Conservation (phyloP, 1,284 basidiomycete species). For the Xanthoconium separans region DNA sequence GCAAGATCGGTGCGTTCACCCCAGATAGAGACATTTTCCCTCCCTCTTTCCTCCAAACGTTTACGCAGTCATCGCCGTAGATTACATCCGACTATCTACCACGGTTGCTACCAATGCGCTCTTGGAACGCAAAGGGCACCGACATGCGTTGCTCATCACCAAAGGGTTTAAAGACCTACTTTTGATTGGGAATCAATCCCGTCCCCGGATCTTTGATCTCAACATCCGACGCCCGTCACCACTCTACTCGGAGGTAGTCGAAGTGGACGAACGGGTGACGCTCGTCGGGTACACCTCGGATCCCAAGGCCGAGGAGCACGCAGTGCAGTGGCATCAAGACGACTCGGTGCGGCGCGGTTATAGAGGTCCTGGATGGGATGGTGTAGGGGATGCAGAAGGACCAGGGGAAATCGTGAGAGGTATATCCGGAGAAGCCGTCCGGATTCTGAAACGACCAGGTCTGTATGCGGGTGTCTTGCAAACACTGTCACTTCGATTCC, state of each 20-base stretch:
- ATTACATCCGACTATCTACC: constrained; percentile 90
- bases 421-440: constrained; percentile 88
- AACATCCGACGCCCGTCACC: constrained; percentile 80
- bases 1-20: constrained; percentile 70
- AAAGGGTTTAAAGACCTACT: constrained; percentile 91
- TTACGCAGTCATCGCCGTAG: constrained; percentile 38
- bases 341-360: constrained; percentile 72
- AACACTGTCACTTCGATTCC: background rate
- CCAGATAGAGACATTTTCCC: background rate
- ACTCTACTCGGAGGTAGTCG: constrained; percentile 80
- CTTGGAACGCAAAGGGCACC: constrained; percentile 90
- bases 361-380: constrained; percentile 73
- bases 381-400: constrained; percentile 63
- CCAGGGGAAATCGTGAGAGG: constrained; percentile 80
- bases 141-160: constrained; percentile 90
- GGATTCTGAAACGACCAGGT: constrained; percentile 78
- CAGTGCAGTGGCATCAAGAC: constrained; percentile 69
- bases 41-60: background rate
- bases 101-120: constrained; percentile 97
- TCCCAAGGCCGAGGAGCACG: constrained; percentile 74
- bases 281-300: constrained; percentile 92
- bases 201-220: constrained; percentile 88
- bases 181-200: constrained; percentile 89
- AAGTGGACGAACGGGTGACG: constrained; percentile 94
- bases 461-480: background rate